Conservation (phyloP, 306 rosid genomes). For the Cercis canadensis region DNA sequence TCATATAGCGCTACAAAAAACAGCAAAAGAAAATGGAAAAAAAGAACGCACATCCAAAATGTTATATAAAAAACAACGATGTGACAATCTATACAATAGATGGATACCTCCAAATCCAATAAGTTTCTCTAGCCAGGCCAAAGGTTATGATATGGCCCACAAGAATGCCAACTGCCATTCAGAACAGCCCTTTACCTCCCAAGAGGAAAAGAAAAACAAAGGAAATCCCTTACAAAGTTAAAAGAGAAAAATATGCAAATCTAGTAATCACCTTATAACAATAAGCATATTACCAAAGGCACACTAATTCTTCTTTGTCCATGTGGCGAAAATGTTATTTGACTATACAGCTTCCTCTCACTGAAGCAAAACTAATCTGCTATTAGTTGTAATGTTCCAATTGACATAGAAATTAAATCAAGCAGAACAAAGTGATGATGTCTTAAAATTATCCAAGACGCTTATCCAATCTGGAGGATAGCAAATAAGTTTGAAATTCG, state of each 20-base stretch:
- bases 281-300: constrained; percentile 5
- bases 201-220: neutral
- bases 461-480: neutral
- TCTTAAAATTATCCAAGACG: neutral
- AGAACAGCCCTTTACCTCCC: too few species aligned
- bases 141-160: constrained; percentile 4
- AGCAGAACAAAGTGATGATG: constrained; percentile 23
- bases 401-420: neutral
- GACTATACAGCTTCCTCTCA: constrained; percentile 7
- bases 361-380: constrained; percentile 1
- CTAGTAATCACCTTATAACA: neutral
- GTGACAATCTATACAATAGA: too few species aligned
- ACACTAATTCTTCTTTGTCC: neutral
- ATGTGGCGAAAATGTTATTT: constrained; percentile 1
- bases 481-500: too few species aligned
- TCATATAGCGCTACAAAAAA: constrained; percentile 1
- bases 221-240: constrained; percentile 11
- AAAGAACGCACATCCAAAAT: neutral
- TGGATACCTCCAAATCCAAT: too few species aligned
- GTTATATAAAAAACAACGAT: neutral
- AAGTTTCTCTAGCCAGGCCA: neutral
- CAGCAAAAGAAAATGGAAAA: neutral
- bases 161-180: too few species aligned
- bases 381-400: constrained; percentile 7
- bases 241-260: neutral